Base-by-base conservation (phyloP, 2,329 filamentous ascomycete genomes). In the Canariomyces notabilis region DNA sequence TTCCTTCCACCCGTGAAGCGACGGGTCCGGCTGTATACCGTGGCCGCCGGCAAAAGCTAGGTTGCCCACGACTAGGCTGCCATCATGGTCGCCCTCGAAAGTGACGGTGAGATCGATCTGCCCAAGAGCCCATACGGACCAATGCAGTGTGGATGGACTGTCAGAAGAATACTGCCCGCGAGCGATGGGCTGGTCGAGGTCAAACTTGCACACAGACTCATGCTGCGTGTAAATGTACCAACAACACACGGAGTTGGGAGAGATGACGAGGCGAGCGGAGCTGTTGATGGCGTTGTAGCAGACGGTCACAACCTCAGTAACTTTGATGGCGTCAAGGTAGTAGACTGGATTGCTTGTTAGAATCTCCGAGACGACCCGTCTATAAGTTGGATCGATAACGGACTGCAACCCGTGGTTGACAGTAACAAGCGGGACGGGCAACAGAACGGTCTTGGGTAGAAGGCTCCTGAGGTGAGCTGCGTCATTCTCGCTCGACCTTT, bases 311-410 rank as follows among this genome's bases (percentile, higher is more conserved):
- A 37, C 43, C 35, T 55, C 50, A 31, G 50, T 53, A 16, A 50
- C 36, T 33, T 52, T 52, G 50, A 57, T 53, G 2, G 44, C 45
- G 21, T 43, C 43, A 5, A 53, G 42, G 31, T 51, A 53, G 29
- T 52, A 57, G 7, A 36, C 8, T 2, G 20, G 3, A 1, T 36
- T 21, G 4, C 9, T 5, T 11, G 18, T 7, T 19, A 56, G 33
- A 14, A 51, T 29, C 4, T 44, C 22, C 2, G 5, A 11, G 21
- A 47, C 43, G 19, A 39, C 41, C 1, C 31, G 18, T 23, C 43
- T 14, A 22, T 52, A 53, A 14, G 21, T 7, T 2, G 2, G n/a
- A 1, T 22, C 21, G 5, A 19, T 22, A 29, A 40, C 36, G 3
- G 12, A 6, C 5, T 3, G 6, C n/a, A 47, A n/a, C 18, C 7